Conservation (phyloP, 1,284 basidiomycete genomes). For the Termitomyces sp. region DNA sequence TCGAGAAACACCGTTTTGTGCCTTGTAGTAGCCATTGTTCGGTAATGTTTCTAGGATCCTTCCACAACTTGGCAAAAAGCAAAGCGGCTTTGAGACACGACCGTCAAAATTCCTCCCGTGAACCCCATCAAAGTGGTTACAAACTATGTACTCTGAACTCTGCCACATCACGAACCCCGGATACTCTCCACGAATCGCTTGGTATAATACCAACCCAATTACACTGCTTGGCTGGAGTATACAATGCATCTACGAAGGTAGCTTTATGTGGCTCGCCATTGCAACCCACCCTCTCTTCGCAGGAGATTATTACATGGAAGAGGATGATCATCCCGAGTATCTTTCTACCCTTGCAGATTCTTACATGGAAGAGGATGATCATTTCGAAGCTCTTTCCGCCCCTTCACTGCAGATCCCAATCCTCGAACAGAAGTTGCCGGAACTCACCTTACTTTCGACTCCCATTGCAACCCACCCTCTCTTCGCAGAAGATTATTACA, state of each 20-base stretch:
- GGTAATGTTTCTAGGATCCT: neutral
- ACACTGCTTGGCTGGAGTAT: neutral
- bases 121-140: neutral
- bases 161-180: neutral
- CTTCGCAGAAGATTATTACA: neutral
- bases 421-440: neutral
- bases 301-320: neutral
- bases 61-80: neutral
- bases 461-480: neutral
- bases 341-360: too few relatives aligned
- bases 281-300: neutral
- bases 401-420: neutral
- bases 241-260: slow-evolving; percentile 3
- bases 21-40: neutral
- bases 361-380: neutral
- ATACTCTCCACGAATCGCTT: neutral
- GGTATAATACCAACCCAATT: slow-evolving; percentile 2
- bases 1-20: neutral
- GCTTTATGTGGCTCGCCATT: neutral
- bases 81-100: neutral
- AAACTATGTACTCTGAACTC: neutral
- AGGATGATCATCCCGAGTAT: neutral
- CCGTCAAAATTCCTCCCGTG: neutral
- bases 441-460: too few relatives aligned
- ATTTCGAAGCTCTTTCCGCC: neutral